Percentiles rank a stretch among this genome's conserved stretches.
Evolutionary conservation across 2,329 filamentous ascomycete genomes (phyloP).

Genomic region (Pseudocercospora pini-densiflorae): DNA sequence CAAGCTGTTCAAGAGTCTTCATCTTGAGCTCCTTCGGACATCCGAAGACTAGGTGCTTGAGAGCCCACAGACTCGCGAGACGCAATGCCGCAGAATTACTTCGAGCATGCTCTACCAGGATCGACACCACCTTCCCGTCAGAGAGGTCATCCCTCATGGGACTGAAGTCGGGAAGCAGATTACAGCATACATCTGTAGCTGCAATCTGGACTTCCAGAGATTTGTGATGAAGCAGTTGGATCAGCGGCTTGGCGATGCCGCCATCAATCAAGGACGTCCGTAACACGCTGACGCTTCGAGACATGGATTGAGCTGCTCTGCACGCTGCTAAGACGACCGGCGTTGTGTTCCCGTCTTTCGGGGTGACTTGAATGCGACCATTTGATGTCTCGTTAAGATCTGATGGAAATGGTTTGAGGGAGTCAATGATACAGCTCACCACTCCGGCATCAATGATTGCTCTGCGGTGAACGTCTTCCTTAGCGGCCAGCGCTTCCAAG

Average conservation of each 20-base stretch:
- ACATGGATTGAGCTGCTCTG: constrained; percentile 77
- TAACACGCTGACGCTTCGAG: constrained; percentile 81
- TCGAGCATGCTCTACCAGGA: constrained; percentile 82
- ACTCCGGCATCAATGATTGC: constrained; percentile 80
- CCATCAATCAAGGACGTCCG: constrained; percentile 87
- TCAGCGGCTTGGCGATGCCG: constrained; percentile 76
- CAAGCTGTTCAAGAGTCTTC: constrained; percentile 75
- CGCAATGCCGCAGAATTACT: constrained; percentile 78
- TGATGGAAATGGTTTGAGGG: constrained; percentile 65
- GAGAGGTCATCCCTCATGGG: constrained; percentile 85
- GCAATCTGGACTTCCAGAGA: constrained; percentile 83
- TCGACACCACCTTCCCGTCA: constrained; percentile 72
- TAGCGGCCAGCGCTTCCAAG: constrained; percentile 78
- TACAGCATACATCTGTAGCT: constrained; percentile 81
- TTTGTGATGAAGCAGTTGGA: constrained; percentile 73
- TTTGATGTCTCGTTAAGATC: constrained; percentile 31
- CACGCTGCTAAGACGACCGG: constrained; percentile 84
- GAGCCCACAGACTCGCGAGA: constrained; percentile 86
- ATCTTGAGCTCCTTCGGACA: constrained; percentile 75
- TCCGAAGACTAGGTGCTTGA: constrained; percentile 85
- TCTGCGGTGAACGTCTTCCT: constrained; percentile 84
- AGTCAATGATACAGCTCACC: constrained; percentile 81
- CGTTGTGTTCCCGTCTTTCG: constrained; percentile 75
- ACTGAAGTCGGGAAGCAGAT: constrained; percentile 85
- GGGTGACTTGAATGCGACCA: constrained; percentile 41